Evolutionary conservation across 2,329 filamentous ascomycete species (phyloP).

Genomic region (Aspergillus fructus): DNA sequence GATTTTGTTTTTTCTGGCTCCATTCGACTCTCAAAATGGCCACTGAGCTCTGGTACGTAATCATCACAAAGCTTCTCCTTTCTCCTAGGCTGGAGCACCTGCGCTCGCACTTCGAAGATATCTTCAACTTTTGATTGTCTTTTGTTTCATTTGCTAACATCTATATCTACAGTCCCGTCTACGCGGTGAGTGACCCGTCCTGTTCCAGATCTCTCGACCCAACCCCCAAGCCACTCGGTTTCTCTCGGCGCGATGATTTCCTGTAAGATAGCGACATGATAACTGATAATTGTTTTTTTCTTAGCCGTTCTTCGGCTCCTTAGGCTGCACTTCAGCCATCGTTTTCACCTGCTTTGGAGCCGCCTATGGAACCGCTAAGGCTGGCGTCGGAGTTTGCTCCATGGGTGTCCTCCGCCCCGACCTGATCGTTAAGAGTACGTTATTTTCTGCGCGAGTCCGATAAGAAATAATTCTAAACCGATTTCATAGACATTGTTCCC

Average conservation of each 20-base stretch:
- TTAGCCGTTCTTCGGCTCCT: conserved; percentile 91
- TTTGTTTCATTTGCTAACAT: conserved; percentile 22
- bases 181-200: conserved; percentile 76
- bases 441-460: neutral
- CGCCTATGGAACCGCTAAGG: conserved; percentile 98
- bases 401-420: conserved; percentile 98
- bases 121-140: neutral
- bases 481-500: conserved; percentile 81
- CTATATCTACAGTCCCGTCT: conserved; percentile 73
- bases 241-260: neutral
- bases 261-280: conserved; percentile 5
- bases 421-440: conserved; percentile 98
- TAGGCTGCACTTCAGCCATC: conserved; percentile 93
- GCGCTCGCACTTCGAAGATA: conserved; percentile 13
- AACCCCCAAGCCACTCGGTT: conserved; percentile 1
- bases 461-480: conserved; percentile 8
- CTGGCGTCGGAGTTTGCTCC: conserved; percentile 95
- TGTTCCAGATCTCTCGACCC: neutral
- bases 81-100: conserved; percentile 33
- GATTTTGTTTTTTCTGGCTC: conserved; percentile 17
- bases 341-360: conserved; percentile 96
- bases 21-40: conserved; percentile 60
- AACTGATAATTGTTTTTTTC: neutral
- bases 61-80: conserved; percentile 34
- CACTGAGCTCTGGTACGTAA: conserved; percentile 77